Evolutionary conservation across 2,329 filamentous ascomycete species (phyloP).

Genomic region (Elsinoe arachidis): DNA sequence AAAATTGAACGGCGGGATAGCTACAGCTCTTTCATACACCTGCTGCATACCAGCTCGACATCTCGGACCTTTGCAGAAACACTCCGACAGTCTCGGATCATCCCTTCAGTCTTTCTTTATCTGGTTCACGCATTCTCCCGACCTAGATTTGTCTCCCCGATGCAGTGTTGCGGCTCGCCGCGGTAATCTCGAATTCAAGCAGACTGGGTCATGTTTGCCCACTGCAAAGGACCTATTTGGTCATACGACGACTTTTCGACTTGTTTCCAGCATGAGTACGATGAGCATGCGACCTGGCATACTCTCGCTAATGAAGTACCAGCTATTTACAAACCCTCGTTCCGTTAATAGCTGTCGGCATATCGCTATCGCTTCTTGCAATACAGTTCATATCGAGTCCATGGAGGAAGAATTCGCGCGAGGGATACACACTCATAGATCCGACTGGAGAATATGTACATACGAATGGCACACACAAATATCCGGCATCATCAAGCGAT

Average conservation of each 20-base stretch:
- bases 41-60: background rate
- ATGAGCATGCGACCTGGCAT: constrained; percentile 18
- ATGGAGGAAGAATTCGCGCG: constrained; percentile 5
- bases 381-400: constrained; percentile 41
- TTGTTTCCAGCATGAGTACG: constrained; percentile 61
- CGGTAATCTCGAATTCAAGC: background rate
- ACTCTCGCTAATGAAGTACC: constrained; percentile 18
- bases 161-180: background rate
- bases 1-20: constrained; percentile 4
- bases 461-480: constrained; percentile 27
- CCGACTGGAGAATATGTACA: constrained; percentile 11
- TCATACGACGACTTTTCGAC: constrained; percentile 51
- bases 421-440: constrained; percentile 4
- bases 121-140: background rate
- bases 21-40: background rate
- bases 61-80: background rate
- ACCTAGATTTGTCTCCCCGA: background rate
- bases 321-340: constrained; percentile 76
- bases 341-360: constrained; percentile 59
- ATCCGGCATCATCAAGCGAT: constrained; percentile 28
- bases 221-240: constrained; percentile 52
- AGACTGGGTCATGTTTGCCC: constrained; percentile 42
- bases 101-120: constrained; percentile 25
- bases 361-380: constrained; percentile 61
- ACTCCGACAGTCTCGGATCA: background rate